Evolutionary conservation across 2,329 filamentous ascomycete genomes (phyloP), one percentile per base, ranked within the genome.

Genomic region (Neopestalotiopsis sp.): DNA sequence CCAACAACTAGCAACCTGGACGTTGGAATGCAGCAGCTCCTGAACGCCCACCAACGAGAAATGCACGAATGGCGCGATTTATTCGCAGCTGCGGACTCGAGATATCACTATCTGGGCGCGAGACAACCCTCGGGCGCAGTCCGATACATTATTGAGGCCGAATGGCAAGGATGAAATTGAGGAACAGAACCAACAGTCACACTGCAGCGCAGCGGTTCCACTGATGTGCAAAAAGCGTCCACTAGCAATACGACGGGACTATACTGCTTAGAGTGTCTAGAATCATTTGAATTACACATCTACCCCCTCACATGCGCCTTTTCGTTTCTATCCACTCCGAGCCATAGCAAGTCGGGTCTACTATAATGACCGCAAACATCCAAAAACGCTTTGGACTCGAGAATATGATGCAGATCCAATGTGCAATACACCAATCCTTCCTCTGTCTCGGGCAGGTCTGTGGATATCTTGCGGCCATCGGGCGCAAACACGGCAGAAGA

Each of bases 281-380:
- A 24, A 24, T 24, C 24, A 24, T 24, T 24, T 24, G 2, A 24
- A 24, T 24, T 24, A 24, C 3, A 24, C 24, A 24, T 49, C 42
- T 14, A 13, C 14, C 14, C 45, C 45, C 45, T 49, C 4, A 49
- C 45, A 4, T n/a, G 45, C 4, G 14, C 34, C 30, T 63, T 63
- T 4, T 38, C 38, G 7, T 30, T 42, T 13, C 4, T 14, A 57
- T 75, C 73, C 2, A 74, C 73, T 10, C 83, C 84, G 20, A 87
- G 72, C 84, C 84, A 86, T 65, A 87, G 74, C 71, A 87, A 72
- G 71, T 88, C 85, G 4, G 85, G 85, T 52, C 85, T 75, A 58
- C 79, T 82, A 69, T 87, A 87, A 76, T 87, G 84, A 0, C 85
- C 85, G 56, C 78, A 75, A 4, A 79, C 78, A 72, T 87, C 85